phyloP scores from a whole-genome alignment of 805 yeast species.

The Blastobotrys terrestris region DNA sequence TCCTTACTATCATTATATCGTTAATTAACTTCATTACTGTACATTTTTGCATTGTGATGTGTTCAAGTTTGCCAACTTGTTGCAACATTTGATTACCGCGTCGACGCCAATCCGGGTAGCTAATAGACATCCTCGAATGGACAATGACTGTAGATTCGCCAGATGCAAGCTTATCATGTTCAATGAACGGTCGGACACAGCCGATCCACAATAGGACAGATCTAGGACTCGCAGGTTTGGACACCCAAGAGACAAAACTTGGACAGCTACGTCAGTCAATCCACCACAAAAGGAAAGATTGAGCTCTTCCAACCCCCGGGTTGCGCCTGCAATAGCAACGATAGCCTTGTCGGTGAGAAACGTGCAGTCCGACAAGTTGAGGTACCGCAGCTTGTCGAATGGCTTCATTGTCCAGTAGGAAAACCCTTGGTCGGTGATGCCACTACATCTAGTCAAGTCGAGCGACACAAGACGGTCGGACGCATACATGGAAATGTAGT shows the following conservation, averaged over 20 bases:
- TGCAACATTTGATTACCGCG: constrained; percentile 51
- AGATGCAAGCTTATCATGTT: constrained; percentile 53
- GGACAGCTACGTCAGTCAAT: constrained; percentile 60
- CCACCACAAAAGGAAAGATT: constrained; percentile 74
- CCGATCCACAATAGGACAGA: constrained; percentile 70
- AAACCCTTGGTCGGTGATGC: constrained; percentile 71
- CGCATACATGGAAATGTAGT: constrained; percentile 55
- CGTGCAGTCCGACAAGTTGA: constrained; percentile 66
- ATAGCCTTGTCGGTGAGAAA: constrained; percentile 63
- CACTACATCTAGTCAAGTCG: constrained; percentile 68
- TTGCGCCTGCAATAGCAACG: constrained; percentile 53
- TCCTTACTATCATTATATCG: too few species aligned
- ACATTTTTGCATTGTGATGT: constrained; percentile 67
- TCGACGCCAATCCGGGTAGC: constrained; percentile 76
- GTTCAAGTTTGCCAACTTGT: constrained; percentile 47
- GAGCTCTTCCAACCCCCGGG: constrained; percentile 49
- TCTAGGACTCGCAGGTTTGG: constrained; percentile 47
- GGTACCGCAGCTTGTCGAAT: constrained; percentile 46
- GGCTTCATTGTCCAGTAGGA: constrained; percentile 50
- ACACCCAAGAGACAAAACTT: constrained; percentile 62
- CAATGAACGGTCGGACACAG: constrained; percentile 67
- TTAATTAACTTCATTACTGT: neutral
- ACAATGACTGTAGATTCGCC: constrained; percentile 41
- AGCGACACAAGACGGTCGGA: constrained; percentile 47
- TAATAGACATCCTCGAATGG: constrained; percentile 63